Evolutionary conservation across 352 stramenopile genomes (phyloP), one percentile per base, ranked within the genome.

Genomic region (Phytophthora citricola): DNA sequence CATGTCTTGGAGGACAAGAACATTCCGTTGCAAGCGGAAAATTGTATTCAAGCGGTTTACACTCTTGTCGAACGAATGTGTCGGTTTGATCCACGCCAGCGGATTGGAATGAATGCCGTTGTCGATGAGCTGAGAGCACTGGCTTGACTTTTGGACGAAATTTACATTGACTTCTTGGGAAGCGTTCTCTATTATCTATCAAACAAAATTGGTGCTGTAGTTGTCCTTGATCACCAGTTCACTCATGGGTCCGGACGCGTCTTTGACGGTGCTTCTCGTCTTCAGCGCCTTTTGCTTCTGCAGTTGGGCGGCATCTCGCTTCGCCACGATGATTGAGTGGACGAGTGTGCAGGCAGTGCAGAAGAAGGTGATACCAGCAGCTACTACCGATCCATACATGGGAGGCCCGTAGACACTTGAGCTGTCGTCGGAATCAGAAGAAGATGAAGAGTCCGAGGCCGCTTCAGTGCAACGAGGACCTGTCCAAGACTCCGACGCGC

Each of bases 151-250:
- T 17, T 20, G 36, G 29, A 11, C 29, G 4, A 34, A 10, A 34
- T 34, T 8, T 34, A 34, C 29, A 34, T 34, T 34, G 7, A 34
- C 29, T 34, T 34, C 29, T 34, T 34, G 29, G 29, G 29, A 10
- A 34, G 9, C 2, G 3, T 11, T 34, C 9, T 34, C 2, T 41
- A 41, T 41, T 14, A 10, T 41, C 12, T 51, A 50, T 69, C 47
- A 72, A 27, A 72, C 64, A 59, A 72, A 72, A 26, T 72, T 72
- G 36, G 64, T 72, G 40, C 58, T 72, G 53, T 72, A 68, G 50
- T 63, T 58, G 32, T 55, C 64, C 40, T 72, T 72, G 36, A 46
- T 20, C 45, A 52, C 43, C 32, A 68, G 26, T 38, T 71, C 57
- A 22, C 50, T 71, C 43, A 66, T 58, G 29, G 63, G 58, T 5